Base-by-base conservation (phyloP, 106 monocot species). In the Dendrobium officinale region DNA sequence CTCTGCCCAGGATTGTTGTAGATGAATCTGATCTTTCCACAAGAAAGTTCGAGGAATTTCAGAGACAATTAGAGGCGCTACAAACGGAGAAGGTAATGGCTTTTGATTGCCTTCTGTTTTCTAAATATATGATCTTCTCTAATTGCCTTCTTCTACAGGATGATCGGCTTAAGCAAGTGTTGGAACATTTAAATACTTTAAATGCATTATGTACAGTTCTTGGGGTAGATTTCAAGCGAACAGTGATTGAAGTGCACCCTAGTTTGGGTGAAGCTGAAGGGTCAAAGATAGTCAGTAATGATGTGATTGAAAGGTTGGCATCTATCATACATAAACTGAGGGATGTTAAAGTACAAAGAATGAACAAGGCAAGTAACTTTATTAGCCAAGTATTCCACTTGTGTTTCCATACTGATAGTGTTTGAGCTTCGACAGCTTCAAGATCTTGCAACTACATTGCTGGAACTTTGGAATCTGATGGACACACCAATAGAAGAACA, bases 311-410 rank as follows among this genome's bases (percentile, higher is more conserved):
- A 79, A 87, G 75, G 47, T 86, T 97, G 31, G 86, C 80, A 48
- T 73, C 81, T 80, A 72, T 80, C 4, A 85, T 89, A 13, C 80
- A 88, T 13, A 86, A 73, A 58, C 76, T 94, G 18, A 83, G 96
- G 75, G 89, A 92, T 8, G 58, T 91, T 43, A 97, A 97, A 82
- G 27, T 92, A 20, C 85, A 97, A 84, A 86, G 96, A 83, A 94
- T 97, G 96, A 88, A 97, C 82, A 89, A 97, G 91, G 96, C 93
- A 80, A 85, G 74, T 74, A 74, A 74, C 40, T 74, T 37, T 33
- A 13, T 15, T 41, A 54, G 3, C 51, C 13, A 51, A 51, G 45
- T 45, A 51, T 15, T 51, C 51, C 13, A 51, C 51, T 13, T 51
- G 10, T 51, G 10, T 13, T 13, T 66, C 6, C 22, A 24, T 66